Percentiles rank a stretch among this genome's conserved stretches.
These are phyloP conservation scores for Panellus pusillus DNA, from an alignment of 768 basidiomycete species.

Conservation along the genomic window DNA sequence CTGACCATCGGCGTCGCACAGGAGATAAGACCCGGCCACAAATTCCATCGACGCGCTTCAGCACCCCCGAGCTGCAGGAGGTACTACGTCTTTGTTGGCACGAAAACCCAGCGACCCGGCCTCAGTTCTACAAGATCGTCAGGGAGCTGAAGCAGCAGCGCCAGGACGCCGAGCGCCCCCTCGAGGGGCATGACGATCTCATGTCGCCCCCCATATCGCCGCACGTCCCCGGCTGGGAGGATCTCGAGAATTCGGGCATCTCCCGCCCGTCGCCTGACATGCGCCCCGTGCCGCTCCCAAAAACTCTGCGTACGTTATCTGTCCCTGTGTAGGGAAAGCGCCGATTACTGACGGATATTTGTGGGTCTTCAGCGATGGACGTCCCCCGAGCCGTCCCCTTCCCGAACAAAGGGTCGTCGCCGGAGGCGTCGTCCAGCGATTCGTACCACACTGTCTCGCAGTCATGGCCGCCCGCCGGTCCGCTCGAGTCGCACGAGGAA, in stretches of 20 bases:
- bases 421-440: conserved; percentile 13
- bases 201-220: conserved; percentile 28
- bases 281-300: conserved; percentile 32
- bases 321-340: background rate
- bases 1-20: conserved; percentile 25
- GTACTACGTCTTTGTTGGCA: conserved; percentile 61
- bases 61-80: conserved; percentile 34
- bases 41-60: conserved; percentile 41
- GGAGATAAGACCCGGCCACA: conserved; percentile 52
- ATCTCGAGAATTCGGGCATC: conserved; percentile 3
- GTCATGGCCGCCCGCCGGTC: conserved; percentile 9
- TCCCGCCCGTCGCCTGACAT: conserved; percentile 39
- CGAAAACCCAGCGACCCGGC: conserved; percentile 47
- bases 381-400: conserved; percentile 11
- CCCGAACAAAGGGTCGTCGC: conserved; percentile 1
- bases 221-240: conserved; percentile 13
- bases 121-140: conserved; percentile 51
- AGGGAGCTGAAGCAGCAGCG: conserved; percentile 45
- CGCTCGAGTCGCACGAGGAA: conserved; percentile 28
- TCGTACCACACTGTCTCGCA: conserved; percentile 29
- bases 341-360: too few relatives aligned
- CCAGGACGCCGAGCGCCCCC: conserved; percentile 26
- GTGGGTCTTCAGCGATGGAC: conserved; percentile 9
- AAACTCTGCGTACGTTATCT: conserved; percentile 24
- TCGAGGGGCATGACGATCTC: conserved; percentile 32